Evolutionary conservation across 225 moss, liverwort and hornwort genomes (phyloP).

Genomic region (Anthoceros angustus): DNA sequence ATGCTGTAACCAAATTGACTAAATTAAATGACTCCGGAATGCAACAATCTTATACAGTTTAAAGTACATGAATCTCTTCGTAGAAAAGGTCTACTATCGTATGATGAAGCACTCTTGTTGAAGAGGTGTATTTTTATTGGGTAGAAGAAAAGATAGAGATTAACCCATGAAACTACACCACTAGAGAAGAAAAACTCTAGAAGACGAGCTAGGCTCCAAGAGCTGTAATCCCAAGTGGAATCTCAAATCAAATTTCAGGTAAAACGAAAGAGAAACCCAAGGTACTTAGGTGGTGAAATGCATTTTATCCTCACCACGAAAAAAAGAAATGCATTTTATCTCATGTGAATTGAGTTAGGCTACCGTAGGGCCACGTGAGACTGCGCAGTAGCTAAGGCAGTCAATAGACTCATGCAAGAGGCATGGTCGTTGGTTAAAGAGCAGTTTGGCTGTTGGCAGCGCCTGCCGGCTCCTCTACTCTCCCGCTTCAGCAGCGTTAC

Average conservation of each 20-base stretch:
- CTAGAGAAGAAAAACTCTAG: too few species aligned
- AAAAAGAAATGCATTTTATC: too few species aligned
- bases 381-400: neutral
- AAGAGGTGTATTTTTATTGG: neutral
- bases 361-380: neutral
- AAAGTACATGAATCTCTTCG: neutral
- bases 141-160: neutral
- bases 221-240: too few species aligned
- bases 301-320: too few species aligned
- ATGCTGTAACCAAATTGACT: conserved; percentile 12
- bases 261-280: too few species aligned
- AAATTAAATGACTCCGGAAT: neutral
- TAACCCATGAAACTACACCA: too few species aligned
- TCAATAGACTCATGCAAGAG: neutral
- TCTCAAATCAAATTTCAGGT: too few species aligned
- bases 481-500: neutral
- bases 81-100: neutral
- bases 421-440: neutral
- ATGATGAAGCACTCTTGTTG: neutral
- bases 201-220: too few species aligned
- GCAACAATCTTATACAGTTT: neutral
- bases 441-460: neutral
- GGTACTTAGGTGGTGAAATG: too few species aligned
- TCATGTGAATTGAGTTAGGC: neutral
- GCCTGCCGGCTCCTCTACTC: neutral